Conservation (phyloP, 768 basidiomycete genomes). For the Boletus pseudopeckii region DNA sequence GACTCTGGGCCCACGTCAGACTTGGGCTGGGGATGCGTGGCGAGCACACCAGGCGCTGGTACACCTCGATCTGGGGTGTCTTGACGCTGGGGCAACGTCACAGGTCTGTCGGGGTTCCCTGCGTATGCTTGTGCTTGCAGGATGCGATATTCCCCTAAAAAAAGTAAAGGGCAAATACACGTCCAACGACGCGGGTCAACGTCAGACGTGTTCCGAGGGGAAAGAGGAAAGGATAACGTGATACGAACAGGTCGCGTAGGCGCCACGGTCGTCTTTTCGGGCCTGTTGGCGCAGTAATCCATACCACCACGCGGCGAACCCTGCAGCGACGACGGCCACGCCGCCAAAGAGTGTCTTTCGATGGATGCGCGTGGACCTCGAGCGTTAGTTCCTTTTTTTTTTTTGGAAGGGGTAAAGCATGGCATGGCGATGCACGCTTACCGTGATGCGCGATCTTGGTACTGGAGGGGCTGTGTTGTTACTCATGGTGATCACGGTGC, state of each 20-base stretch:
- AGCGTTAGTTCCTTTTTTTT: background rate
- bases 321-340: constrained; percentile 14
- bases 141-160: constrained; percentile 28
- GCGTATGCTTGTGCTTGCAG: constrained; percentile 17
- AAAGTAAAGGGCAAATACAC: too few relatives aligned
- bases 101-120: constrained; percentile 18
- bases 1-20: background rate
- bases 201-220: background rate
- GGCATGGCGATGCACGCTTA: background rate
- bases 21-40: background rate
- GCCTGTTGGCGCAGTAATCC: constrained; percentile 18
- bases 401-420: background rate
- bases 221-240: background rate
- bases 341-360: constrained; percentile 28
- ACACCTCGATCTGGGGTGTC: background rate
- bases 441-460: constrained; percentile 12
- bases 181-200: background rate
- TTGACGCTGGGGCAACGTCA: background rate
- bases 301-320: constrained; percentile 23
- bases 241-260: constrained; percentile 18
- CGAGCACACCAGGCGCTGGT: too few relatives aligned
- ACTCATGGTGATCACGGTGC: constrained; percentile 10
- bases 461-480: constrained; percentile 2
- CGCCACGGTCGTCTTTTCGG: constrained; percentile 16
- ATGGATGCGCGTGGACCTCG: background rate